phyloP scores from a whole-genome alignment of 2,329 filamentous ascomycete genomes.

The Ceratocystis destructans region DNA sequence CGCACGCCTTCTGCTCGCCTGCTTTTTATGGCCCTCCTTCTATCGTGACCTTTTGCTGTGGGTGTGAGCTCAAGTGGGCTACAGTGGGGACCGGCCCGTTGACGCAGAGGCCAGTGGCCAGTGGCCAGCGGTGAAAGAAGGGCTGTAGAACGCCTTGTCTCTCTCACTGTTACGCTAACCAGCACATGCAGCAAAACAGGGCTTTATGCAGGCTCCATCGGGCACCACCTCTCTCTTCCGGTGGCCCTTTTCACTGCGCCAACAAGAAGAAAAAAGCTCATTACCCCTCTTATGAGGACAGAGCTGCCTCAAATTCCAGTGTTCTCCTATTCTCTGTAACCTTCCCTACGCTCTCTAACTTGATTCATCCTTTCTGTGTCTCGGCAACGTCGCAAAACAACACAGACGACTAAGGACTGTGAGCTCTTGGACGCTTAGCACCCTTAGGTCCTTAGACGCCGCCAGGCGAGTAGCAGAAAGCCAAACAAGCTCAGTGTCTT shows the following conservation, averaged over 20 bases:
- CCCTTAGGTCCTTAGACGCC: background rate
- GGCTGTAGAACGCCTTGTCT: background rate
- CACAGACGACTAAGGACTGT: background rate
- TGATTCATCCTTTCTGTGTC: background rate
- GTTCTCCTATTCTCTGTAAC: background rate
- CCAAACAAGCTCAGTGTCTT: background rate
- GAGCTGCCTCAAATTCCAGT: background rate
- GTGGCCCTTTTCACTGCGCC: background rate
- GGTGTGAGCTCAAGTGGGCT: background rate
- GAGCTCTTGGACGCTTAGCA: background rate
- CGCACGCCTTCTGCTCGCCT: background rate
- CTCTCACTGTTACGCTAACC: background rate
- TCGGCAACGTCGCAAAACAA: conserved; percentile 1
- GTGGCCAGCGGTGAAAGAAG: no score
- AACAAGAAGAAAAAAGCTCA: background rate
- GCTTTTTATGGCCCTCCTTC: background rate
- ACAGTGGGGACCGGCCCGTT: background rate
- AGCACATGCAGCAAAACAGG: background rate
- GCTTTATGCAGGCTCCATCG: background rate
- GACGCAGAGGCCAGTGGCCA: background rate
- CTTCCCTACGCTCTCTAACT: background rate
- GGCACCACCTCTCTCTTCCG: background rate
- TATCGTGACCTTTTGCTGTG: background rate
- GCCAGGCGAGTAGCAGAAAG: background rate
- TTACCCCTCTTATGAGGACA: background rate